Conservation (phyloP, 2,329 filamentous ascomycete species). For the Simplicillium sp. region DNA sequence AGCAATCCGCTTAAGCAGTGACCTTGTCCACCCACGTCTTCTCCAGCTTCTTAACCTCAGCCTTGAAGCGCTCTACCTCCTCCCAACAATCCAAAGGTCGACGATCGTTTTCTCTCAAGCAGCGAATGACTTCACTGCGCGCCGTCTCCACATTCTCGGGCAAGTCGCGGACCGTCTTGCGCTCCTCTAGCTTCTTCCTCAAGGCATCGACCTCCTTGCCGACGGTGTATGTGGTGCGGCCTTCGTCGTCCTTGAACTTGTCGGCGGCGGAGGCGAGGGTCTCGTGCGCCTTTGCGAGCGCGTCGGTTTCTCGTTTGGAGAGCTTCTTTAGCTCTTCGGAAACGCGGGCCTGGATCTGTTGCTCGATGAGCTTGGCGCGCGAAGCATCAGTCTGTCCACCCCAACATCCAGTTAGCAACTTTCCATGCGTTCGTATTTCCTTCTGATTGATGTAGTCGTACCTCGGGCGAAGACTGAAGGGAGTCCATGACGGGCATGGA, state of each 20-base stretch:
- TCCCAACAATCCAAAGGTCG: slow-evolving; percentile 89
- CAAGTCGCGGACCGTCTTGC: slow-evolving; percentile 57
- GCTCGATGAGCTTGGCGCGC: slow-evolving; percentile 72
- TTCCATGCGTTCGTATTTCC: background rate
- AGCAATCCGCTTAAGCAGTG: slow-evolving; percentile 30
- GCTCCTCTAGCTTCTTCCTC: slow-evolving; percentile 48
- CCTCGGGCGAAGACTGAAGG: slow-evolving; percentile 78
- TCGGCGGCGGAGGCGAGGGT: slow-evolving; percentile 54
- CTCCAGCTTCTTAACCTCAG: slow-evolving; percentile 79
- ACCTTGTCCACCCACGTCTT: slow-evolving; percentile 81
- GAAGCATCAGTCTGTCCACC: slow-evolving; percentile 70
- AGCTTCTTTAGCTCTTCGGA: slow-evolving; percentile 76
- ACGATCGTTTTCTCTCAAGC: slow-evolving; percentile 74
- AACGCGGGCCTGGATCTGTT: slow-evolving; percentile 82
- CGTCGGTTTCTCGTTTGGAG: slow-evolving; percentile 58
- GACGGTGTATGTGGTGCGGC: slow-evolving; percentile 36
- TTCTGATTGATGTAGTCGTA: slow-evolving; percentile 28
- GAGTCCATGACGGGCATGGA: slow-evolving; percentile 76
- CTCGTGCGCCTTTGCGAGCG: slow-evolving; percentile 60
- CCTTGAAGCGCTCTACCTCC: slow-evolving; percentile 86
- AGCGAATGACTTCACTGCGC: slow-evolving; percentile 66
- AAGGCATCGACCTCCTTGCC: slow-evolving; percentile 51
- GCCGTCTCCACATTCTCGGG: slow-evolving; percentile 67
- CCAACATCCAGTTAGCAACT: slow-evolving; percentile 7
- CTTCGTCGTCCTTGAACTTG: slow-evolving; percentile 33